phyloP scores from a whole-genome alignment of 1,139 yeast genomes.

The Magnusiomyces suaveolens region DNA sequence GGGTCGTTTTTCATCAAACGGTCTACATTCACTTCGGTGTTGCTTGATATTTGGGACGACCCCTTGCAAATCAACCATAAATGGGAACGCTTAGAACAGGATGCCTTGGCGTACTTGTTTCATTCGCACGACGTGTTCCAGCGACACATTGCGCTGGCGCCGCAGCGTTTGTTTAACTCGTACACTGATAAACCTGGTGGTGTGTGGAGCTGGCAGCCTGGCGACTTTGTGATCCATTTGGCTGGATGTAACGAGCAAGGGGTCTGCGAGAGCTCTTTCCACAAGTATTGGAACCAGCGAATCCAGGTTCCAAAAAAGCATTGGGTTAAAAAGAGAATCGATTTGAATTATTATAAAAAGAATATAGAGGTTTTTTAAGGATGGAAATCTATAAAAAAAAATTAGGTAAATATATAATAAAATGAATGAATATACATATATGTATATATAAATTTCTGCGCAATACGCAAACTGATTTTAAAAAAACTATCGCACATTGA shows the following conservation, averaged over 20 bases:
- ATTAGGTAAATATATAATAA: no score
- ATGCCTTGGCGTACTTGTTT: conserved; percentile 12
- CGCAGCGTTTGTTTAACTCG: conserved; percentile 22
- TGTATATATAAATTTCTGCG: no score
- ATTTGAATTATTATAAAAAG: no score
- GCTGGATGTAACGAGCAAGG: conserved; percentile 21
- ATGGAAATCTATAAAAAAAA: no score
- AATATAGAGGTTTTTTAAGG: no score
- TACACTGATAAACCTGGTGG: conserved; percentile 17
- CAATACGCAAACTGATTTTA: no score
- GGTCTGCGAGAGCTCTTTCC: conserved; percentile 4
- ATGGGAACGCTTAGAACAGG: conserved; percentile 20
- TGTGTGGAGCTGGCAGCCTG: conserved; percentile 19
- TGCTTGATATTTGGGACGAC: conserved; percentile 22
- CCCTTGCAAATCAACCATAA: conserved; percentile 15
- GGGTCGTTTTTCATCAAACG: conserved; percentile 24
- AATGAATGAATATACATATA: no score
- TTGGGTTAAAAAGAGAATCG: no score
- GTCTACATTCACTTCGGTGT: conserved; percentile 17
- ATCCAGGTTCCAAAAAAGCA: neutral
- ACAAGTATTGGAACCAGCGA: conserved; percentile 1
- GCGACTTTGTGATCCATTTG: conserved; percentile 26
- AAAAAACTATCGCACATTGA: no score
- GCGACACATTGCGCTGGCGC: conserved; percentile 21
- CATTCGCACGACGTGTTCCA: conserved; percentile 13